Evolutionary conservation across 805 yeast species (phyloP).

Genomic region (Candida insectalens): DNA sequence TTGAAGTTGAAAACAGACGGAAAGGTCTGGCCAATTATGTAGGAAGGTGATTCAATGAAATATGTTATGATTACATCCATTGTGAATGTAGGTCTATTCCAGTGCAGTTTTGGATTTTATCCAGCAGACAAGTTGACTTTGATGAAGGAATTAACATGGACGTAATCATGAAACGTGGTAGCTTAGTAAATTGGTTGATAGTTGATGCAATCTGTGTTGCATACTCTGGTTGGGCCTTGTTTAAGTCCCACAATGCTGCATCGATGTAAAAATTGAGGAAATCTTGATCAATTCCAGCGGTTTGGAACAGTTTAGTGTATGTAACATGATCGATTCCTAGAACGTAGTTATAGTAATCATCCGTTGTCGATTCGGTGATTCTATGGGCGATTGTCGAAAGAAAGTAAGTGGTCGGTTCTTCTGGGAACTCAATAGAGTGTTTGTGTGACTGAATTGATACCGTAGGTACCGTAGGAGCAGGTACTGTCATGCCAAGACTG

Average conservation of each 20-base stretch:
- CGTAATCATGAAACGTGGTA: constrained; percentile 28
- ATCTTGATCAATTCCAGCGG: constrained; percentile 40
- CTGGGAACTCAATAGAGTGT: constrained; percentile 30
- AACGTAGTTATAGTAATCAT: constrained; percentile 27
- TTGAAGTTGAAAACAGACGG: constrained; percentile 15
- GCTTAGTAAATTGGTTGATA: constrained; percentile 21
- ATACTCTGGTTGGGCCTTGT: constrained; percentile 8
- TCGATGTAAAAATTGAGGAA: constrained; percentile 38
- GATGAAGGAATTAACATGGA: constrained; percentile 23
- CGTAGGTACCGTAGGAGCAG: not conserved
- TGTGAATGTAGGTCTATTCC: constrained; percentile 2
- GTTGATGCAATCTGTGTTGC: constrained; percentile 12
- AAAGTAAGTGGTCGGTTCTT: constrained; percentile 37
- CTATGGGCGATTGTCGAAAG: constrained; percentile 28
- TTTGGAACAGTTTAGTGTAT: constrained; percentile 25
- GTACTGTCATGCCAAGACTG: constrained; percentile 1
- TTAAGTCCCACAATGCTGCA: constrained; percentile 22
- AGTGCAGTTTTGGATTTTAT: constrained; percentile 1
- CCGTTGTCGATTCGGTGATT: constrained; percentile 1
- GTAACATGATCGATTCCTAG: constrained; percentile 19
- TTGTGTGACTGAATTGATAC: too few species aligned
- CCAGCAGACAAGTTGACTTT: constrained; percentile 1
- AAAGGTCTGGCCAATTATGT: constrained; percentile 29
- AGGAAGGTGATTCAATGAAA: constrained; percentile 7
- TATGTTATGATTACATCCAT: constrained; percentile 5